These are phyloP conservation scores for Cadophora sp. DNA, from an alignment of 2,329 filamentous ascomycete species.

Conservation along the genomic window DNA sequence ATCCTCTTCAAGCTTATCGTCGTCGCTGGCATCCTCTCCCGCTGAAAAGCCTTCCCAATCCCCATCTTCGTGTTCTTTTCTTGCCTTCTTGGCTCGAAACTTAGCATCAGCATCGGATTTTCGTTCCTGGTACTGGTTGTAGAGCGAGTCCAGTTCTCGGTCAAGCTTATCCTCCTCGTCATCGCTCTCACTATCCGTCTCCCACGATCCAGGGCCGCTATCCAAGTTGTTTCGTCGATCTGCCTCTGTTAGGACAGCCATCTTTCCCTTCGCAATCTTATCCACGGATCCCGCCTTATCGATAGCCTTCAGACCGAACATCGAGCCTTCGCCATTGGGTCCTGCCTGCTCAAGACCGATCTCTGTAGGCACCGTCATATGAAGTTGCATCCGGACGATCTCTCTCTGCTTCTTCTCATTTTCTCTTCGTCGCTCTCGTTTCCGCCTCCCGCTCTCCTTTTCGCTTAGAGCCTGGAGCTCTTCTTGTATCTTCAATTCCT, in stretches of 20 bases:
- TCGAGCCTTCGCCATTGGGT: conserved; percentile 78
- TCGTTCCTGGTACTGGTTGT: conserved; percentile 82
- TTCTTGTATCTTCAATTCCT: conserved; percentile 88
- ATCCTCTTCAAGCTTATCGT: conserved; percentile 62
- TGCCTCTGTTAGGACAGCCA: conserved; percentile 69
- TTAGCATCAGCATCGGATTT: conserved; percentile 85
- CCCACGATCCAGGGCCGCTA: conserved; percentile 60
- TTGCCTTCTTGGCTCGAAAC: conserved; percentile 86
- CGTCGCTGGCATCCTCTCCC: conserved; percentile 62
- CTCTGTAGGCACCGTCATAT: conserved; percentile 95
- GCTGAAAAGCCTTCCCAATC: conserved; percentile 92
- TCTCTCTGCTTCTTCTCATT: conserved; percentile 96
- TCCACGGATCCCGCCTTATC: conserved; percentile 76
- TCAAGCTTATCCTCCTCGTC: conserved; percentile 85
- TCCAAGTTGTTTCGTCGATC: conserved; percentile 65
- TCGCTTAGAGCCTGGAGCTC: conserved; percentile 85
- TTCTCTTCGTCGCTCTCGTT: conserved; percentile 82
- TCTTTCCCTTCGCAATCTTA: conserved; percentile 77
- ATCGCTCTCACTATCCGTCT: conserved; percentile 70
- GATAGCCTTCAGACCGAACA: conserved; percentile 84
- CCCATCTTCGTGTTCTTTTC: conserved; percentile 80
- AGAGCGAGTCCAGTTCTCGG: conserved; percentile 84
- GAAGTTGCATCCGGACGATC: conserved; percentile 93
- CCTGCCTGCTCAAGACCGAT: conserved; percentile 91
- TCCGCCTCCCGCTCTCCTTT: conserved; percentile 76